Conservation (phyloP, 768 basidiomycete genomes). For the Boletus eberwhitei region DNA sequence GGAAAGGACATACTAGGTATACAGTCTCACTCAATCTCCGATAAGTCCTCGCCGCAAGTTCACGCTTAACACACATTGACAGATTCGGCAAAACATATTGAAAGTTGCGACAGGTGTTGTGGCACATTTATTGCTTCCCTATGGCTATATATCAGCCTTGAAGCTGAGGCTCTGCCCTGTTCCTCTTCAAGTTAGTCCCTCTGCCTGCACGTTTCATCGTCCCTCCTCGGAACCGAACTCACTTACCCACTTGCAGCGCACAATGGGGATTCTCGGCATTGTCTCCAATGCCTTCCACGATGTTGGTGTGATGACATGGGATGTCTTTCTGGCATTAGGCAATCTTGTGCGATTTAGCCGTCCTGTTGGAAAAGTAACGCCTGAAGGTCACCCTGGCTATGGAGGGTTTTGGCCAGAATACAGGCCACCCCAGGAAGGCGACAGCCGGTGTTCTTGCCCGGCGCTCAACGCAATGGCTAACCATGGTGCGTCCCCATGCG, state of each 20-base stretch:
- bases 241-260: not conserved
- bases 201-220: conserved; percentile 24
- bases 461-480: conserved; percentile 81
- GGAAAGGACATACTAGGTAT: no score
- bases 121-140: not conserved
- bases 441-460: conserved; percentile 73
- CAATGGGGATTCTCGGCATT: conserved; percentile 13
- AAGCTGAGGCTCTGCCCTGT: not conserved
- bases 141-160: conserved; percentile 6
- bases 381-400: conserved; percentile 51
- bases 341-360: conserved; percentile 22
- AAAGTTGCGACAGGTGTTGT: no score
- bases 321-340: conserved; percentile 16
- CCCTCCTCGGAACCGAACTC: not conserved
- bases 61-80: no score
- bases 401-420: conserved; percentile 74
- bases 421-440: conserved; percentile 51
- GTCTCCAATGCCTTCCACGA: conserved; percentile 9
- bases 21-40: no score
- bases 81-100: no score
- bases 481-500: conserved; percentile 52
- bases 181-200: not conserved
- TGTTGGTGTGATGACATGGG: conserved; percentile 16
- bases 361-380: conserved; percentile 51
- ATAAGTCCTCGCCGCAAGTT: no score